Base-by-base conservation (phyloP, 345 rosid genomes). In the Camelina sativa region DNA sequence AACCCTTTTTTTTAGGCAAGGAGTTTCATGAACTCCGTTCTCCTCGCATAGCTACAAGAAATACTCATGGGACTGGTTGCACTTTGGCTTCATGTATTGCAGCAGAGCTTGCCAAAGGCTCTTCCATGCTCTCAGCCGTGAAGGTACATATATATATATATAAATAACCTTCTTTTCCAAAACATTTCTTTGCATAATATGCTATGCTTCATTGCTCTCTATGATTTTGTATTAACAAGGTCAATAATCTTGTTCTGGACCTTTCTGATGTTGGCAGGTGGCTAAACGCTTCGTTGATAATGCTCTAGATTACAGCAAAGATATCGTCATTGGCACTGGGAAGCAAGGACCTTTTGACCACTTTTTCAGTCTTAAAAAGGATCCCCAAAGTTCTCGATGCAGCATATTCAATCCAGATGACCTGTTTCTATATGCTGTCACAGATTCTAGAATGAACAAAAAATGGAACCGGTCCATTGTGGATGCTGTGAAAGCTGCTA, bases 51-150 rank as follows among this genome's bases (percentile, higher is more conserved):
- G 78, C 78, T 74, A 95, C 97, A 70, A 82, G 75, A 62, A 92
- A 92, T 59, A 87, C 96, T 73, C 97, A 92, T 73, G 99, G 99
- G 62, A 90, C 99, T 66, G 99, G 99, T 61, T 95, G 99, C 84
- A 95, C 87, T 67, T 79, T 95, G 87, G 99, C 97, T 43, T 95
- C 99, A n/a, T 87, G 90, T 34, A 89, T 95, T 74, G 99, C 99
- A 47, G 97, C 99, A 60, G 99, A 95, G 78, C 82, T 95, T 71
- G 99, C 96, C 25, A 90, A 90, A 87, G 99, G 97, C 65, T 89
- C 85, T 79, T 58, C 90, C 28, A 79, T 90, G 86, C 86, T 95
- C 25, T 81, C 90, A 11, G 96, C 99, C 75, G 88, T 92, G 17
- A 89, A 86, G 92, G 99, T 92, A 70, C 64, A 44, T 69, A 47